These are phyloP conservation scores for Rosa multiflora DNA, from an alignment of 306 rosid genomes.

Conservation along the genomic window DNA sequence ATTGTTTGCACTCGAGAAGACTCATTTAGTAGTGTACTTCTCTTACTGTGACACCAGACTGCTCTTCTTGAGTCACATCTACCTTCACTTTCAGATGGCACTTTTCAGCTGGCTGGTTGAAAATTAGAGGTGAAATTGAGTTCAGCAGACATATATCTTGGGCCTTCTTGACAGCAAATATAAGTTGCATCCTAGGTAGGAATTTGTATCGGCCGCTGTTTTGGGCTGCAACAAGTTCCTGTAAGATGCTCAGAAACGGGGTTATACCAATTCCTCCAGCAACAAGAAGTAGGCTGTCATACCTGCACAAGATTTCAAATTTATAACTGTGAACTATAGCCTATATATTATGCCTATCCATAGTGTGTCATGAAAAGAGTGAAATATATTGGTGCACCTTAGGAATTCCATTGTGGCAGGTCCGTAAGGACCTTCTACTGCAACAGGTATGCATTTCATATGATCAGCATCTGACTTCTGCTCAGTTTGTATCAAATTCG, in stretches of 20 bases:
- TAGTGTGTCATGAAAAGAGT: neutral
- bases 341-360: neutral
- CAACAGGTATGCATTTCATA: conserved; percentile 56
- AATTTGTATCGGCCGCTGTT: conserved; percentile 24
- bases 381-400: conserved; percentile 41
- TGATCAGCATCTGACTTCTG: conserved; percentile 40
- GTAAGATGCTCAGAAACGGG: conserved; percentile 80
- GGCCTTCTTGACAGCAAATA: conserved; percentile 62
- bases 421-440: conserved; percentile 93
- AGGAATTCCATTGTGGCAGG: conserved; percentile 63
- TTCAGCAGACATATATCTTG: conserved; percentile 57
- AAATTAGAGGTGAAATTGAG: conserved; percentile 55
- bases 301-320: conserved; percentile 47
- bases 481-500: conserved; percentile 51
- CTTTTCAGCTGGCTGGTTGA: conserved; percentile 40
- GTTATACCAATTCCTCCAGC: conserved; percentile 95
- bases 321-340: conserved; percentile 9
- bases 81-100: conserved; percentile 49
- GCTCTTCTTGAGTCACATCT: conserved; percentile 77
- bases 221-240: conserved; percentile 50
- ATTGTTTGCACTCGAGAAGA: conserved; percentile 44
- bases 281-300: conserved; percentile 66
- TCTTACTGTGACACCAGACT: conserved; percentile 33
- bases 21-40: conserved; percentile 43
- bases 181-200: conserved; percentile 58